Conservation (phyloP, 2,329 filamentous ascomycete species). For the Cordyceps fumosorosea region DNA sequence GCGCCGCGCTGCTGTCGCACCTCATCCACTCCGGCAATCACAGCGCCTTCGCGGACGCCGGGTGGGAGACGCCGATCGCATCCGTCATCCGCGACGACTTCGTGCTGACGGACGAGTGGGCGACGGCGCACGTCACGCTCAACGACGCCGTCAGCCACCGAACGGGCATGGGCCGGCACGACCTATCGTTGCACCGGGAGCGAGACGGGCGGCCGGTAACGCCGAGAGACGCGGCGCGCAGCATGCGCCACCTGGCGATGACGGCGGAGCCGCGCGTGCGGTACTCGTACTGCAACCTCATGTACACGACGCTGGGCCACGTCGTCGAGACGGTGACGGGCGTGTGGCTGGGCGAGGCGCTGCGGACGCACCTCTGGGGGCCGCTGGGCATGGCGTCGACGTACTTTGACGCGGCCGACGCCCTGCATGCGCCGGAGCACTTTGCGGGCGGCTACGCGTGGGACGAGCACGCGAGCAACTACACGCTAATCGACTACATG, state of each 20-base stretch:
- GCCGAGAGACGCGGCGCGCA: constrained; percentile 24
- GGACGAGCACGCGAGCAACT: constrained; percentile 19
- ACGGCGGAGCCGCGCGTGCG: constrained; percentile 33
- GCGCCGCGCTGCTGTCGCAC: constrained; percentile 42
- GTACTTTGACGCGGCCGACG: constrained; percentile 21
- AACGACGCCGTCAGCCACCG: constrained; percentile 49
- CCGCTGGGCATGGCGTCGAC: constrained; percentile 38
- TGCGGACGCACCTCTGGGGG: constrained; percentile 30
- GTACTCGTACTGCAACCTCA: constrained; percentile 41
- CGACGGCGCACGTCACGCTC: constrained; percentile 43
- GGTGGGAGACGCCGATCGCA: constrained; percentile 42
- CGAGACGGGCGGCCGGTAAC: constrained; percentile 22
- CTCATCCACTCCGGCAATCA: constrained; percentile 38
- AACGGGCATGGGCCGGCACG: constrained; percentile 41
- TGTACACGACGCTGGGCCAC: constrained; percentile 35
- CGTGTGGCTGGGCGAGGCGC: constrained; percentile 27
- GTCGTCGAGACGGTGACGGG: constrained; percentile 32
- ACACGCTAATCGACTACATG: constrained; percentile 21
- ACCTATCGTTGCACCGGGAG: constrained; percentile 20
- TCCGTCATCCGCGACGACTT: constrained; percentile 46
- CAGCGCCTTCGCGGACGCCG: constrained; percentile 23
- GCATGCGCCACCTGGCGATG: constrained; percentile 35
- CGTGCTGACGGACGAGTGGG: constrained; percentile 38
- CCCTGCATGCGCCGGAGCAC: constrained; percentile 12
- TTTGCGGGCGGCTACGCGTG: constrained; percentile 34